phyloP scores from a whole-genome alignment of 257 asterid genomes.

The Solanum clarkiae region DNA sequence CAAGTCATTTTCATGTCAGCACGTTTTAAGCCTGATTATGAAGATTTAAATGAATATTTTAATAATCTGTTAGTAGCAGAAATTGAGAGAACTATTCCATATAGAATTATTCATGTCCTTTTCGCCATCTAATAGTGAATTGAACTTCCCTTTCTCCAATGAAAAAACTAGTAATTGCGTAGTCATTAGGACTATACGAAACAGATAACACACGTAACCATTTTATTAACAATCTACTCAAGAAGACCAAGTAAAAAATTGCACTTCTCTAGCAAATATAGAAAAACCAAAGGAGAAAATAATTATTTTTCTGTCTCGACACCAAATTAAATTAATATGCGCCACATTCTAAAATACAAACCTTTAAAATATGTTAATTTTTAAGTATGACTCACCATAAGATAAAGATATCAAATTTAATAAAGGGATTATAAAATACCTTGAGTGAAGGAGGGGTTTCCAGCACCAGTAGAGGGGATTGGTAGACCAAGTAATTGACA shows the following conservation, averaged over 20 bases:
- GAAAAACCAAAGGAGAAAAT: background rate
- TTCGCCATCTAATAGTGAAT: background rate
- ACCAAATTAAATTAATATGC: background rate
- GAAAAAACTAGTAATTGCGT: background rate
- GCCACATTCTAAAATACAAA: too few species aligned
- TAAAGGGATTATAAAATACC: background rate
- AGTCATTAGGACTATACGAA: background rate
- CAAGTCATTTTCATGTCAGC: background rate
- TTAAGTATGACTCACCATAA: background rate
- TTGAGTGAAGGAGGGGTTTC: slow-evolving; percentile 35
- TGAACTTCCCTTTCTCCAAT: background rate
- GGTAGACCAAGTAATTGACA: slow-evolving; percentile 49
- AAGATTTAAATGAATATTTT: background rate
- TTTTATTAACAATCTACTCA: background rate
- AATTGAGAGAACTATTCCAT: background rate
- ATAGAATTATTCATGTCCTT: background rate
- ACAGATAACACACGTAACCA: background rate
- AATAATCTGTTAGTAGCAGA: background rate
- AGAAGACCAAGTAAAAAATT: background rate
- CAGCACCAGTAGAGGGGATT: slow-evolving; percentile 60
- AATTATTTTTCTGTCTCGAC: background rate
- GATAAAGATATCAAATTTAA: background rate
- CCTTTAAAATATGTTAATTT: too few species aligned
- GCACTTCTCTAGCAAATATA: background rate
- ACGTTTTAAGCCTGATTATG: background rate